Evolutionary conservation across 2,329 filamentous ascomycete species (phyloP).

Genomic region (Madurella mycetomatis): DNA sequence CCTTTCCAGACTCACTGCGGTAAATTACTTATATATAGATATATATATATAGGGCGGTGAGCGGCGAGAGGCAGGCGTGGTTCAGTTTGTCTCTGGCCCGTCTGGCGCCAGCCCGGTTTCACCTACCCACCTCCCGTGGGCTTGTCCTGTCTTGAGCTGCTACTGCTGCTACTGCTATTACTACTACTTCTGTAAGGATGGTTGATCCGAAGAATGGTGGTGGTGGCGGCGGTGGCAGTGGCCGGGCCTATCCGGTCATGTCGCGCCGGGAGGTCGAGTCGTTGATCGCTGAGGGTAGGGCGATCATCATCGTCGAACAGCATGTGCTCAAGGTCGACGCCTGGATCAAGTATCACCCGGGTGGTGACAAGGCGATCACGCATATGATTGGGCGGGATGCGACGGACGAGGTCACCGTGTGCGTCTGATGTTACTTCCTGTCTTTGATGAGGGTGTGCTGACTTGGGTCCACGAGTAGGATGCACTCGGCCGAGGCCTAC

Average conservation of each 20-base stretch:
- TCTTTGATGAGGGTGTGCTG: conserved; percentile 9
- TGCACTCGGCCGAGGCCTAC: conserved; percentile 77
- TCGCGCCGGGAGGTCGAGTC: conserved; percentile 63
- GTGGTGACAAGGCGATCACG: conserved; percentile 82
- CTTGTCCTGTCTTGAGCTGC: neutral
- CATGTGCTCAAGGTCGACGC: conserved; percentile 82
- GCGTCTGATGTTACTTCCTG: conserved; percentile 33
- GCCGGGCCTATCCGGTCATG: conserved; percentile 35
- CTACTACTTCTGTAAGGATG: neutral
- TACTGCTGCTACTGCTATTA: too few relatives aligned
- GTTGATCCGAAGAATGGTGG: neutral
- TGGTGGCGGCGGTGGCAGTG: neutral
- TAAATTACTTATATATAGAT: too few relatives aligned
- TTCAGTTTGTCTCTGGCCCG: too few relatives aligned
- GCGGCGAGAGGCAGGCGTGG: too few relatives aligned
- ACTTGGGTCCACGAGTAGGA: conserved; percentile 42
- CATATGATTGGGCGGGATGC: conserved; percentile 95
- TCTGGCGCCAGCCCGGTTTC: too few relatives aligned
- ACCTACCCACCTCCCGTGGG: too few relatives aligned
- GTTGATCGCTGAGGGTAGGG: conserved; percentile 75
- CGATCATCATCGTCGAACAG: conserved; percentile 75
- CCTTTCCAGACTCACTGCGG: too few relatives aligned
- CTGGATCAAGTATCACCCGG: conserved; percentile 87
- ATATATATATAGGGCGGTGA: too few relatives aligned
- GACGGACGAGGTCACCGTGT: conserved; percentile 91